Percentiles rank a stretch among this genome's conserved stretches.
These are phyloP conservation scores for Colletotrichum caudatum DNA, from an alignment of 2,329 filamentous ascomycete species.

Conservation along the genomic window DNA sequence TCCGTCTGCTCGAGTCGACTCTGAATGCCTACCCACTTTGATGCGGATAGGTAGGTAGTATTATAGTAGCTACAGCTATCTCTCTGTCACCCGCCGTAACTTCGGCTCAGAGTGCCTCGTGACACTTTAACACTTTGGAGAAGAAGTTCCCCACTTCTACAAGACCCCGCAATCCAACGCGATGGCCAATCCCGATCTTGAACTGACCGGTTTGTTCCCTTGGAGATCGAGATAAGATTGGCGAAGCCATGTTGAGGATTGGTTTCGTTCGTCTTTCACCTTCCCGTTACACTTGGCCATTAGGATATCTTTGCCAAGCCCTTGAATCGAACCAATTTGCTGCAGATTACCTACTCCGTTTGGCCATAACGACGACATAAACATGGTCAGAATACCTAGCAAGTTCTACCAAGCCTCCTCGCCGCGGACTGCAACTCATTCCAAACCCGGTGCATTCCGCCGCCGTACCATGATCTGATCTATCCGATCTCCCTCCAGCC, in stretches of 20 bases:
- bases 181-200: neutral
- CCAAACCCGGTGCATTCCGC: too few species aligned
- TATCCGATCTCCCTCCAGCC: neutral
- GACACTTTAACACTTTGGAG: neutral
- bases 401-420: constrained; percentile 9
- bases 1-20: neutral
- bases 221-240: constrained; percentile 14
- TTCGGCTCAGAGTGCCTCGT: neutral
- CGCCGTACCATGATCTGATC: neutral
- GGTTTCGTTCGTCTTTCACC: neutral
- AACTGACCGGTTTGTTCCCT: neutral
- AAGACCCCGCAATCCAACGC: neutral
- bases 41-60: too few species aligned
- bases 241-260: neutral
- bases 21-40: too few species aligned
- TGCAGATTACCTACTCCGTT: neutral
- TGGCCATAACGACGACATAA: constrained; percentile 3
- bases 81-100: neutral
- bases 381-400: neutral
- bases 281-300: neutral
- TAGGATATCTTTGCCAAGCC: neutral
- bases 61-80: too few species aligned
- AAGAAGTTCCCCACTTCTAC: neutral
- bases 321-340: neutral
- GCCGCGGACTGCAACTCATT: neutral